Base-by-base conservation (phyloP, 164 flowering plant species). In the Vitis riparia region DNA sequence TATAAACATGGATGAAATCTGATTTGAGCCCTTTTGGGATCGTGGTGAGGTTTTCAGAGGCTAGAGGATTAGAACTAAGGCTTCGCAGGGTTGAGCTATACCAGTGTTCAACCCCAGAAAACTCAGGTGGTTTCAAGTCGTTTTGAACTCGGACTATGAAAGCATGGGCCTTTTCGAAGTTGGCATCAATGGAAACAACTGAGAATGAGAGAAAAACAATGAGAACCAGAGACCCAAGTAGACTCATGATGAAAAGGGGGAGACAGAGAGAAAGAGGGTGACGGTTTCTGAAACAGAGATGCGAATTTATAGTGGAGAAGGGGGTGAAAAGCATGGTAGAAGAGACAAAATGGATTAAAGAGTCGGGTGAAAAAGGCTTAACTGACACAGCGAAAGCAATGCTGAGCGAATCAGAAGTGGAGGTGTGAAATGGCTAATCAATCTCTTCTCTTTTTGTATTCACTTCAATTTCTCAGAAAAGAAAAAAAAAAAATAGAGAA, bases 141-240 rank as follows among this genome's bases (percentile, higher is more conserved):
- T 77, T 78, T 64, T 78, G 78, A 61, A 82, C 78, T 52, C 77
- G 70, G n/a, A 86, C 72, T 12, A 86, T 86, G 78, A 51, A 86
- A 5, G 82, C 74, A 55, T 53, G 73, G 8, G 30, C 67, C 14
- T 60, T 50, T 52, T 50, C 62, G 58, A 12, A 0, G 44, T 13
- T 27, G 17, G 6, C 19, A 13, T 47, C 44, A 19, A 50, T 47
- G 23, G 23, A 12, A 50, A 50, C 5, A 37, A 37, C 44, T 23
- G 80, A 71, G 67, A 67, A 15, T 1, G 64, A 16, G 27, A 65
- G 27, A 1, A 56, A 53, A 37, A 51, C 2, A 53, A 51, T 32
- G 49, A 75, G 44, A 23, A 52, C 17, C 49, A 72, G 71, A 55
- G 57, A 32, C 73, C 76, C 63, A 13, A 68, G 58, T 4, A 57